A percentile compares a stretch with the other conserved stretches of the same genome.
These are phyloP conservation scores for Lignosus rhinocerotis DNA, from an alignment of 1,284 basidiomycete genomes.

Conservation along the genomic window DNA sequence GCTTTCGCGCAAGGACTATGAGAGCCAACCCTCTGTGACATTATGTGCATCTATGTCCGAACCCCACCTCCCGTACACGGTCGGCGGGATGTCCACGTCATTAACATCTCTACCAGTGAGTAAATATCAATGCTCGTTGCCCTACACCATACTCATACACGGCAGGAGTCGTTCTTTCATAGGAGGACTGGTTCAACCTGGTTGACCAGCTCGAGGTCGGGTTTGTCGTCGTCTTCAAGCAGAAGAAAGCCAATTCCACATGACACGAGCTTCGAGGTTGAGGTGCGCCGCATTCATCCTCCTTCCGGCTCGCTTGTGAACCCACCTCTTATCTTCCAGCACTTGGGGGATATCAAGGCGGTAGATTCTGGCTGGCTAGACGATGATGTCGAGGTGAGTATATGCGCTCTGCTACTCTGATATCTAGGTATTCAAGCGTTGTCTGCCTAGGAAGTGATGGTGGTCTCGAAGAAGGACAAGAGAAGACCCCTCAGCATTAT, in stretches of 20 bases:
- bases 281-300: constrained; percentile 10
- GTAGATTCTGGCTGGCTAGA: constrained; percentile 32
- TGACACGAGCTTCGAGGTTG: constrained; percentile 24
- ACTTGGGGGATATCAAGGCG: constrained; percentile 20
- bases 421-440: background rate
- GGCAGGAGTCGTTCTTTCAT: constrained; percentile 6
- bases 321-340: constrained; percentile 2
- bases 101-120: constrained; percentile 13
- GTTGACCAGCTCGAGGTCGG: constrained; percentile 1
- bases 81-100: background rate
- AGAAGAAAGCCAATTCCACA: background rate
- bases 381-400: constrained; percentile 33
- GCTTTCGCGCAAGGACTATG: background rate
- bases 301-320: background rate
- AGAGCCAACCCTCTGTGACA: background rate
- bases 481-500: constrained; percentile 21
- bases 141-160: background rate
- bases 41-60: constrained; percentile 4
- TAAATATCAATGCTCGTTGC: background rate
- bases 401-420: background rate
- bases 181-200: constrained; percentile 7
- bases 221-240: background rate
- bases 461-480: constrained; percentile 24
- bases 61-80: constrained; percentile 6
- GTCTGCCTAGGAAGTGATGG: constrained; percentile 24